Evolutionary conservation across 108 stramenopile species (phyloP).

Genomic region (Discostella stelligeroides): DNA sequence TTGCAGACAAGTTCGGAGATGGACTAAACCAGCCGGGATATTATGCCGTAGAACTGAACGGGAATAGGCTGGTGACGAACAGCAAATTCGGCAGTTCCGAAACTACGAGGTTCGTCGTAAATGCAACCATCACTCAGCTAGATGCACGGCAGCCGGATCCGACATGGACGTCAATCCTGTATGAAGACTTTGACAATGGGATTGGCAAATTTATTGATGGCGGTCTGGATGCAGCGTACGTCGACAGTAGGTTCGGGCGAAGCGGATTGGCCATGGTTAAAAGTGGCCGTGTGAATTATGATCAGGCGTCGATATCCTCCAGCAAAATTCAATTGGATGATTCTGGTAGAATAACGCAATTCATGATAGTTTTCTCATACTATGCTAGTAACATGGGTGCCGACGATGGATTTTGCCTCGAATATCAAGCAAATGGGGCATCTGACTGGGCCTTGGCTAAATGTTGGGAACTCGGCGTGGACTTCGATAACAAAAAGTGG

Average conservation of each 20-base stretch:
- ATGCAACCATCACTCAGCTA: not conserved
- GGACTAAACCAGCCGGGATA: constrained; percentile 22
- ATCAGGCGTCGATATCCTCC: constrained; percentile 1
- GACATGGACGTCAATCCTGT: constrained; percentile 15
- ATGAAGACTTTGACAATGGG: constrained; percentile 21
- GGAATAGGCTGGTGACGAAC: constrained; percentile 3
- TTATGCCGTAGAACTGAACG: constrained; percentile 19
- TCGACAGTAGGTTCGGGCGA: constrained; percentile 11
- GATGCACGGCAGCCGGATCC: not conserved
- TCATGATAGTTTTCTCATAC: constrained; percentile 28
- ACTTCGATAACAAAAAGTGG: constrained; percentile 35
- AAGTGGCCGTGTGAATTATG: not conserved
- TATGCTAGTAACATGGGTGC: constrained; percentile 35
- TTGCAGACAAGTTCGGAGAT: constrained; percentile 24
- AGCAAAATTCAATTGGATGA: constrained; percentile 3
- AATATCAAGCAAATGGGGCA: constrained; percentile 20
- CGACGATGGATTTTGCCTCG: constrained; percentile 41
- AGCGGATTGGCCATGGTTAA: constrained; percentile 25
- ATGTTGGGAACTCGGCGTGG: constrained; percentile 27
- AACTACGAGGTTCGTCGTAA: constrained; percentile 14
- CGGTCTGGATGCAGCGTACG: constrained; percentile 9
- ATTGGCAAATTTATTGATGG: constrained; percentile 20
- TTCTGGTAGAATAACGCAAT: constrained; percentile 6
- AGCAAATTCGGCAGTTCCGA: constrained; percentile 15
- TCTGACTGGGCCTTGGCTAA: constrained; percentile 17